Percentiles rank a stretch among this genome's conserved stretches.
phyloP scores from a whole-genome alignment of 345 rosid genomes.

The Trapa incisa region DNA sequence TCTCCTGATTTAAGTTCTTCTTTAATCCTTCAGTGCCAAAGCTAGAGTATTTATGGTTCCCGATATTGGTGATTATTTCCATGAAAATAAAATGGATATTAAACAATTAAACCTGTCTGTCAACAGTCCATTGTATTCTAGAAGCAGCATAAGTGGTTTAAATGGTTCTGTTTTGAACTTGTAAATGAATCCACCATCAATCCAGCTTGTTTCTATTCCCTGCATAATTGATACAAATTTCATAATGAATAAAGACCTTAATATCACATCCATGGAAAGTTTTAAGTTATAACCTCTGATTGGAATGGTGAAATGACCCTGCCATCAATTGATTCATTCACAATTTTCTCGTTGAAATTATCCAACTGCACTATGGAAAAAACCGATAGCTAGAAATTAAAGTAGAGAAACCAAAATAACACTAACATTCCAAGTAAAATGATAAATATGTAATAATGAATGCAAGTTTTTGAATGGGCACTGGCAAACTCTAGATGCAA shows the following conservation, averaged over 20 bases:
- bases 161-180: slow-evolving; percentile 39
- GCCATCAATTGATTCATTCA: slow-evolving; percentile 21
- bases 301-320: slow-evolving; percentile 18
- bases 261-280: slow-evolving; percentile 3
- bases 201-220: slow-evolving; percentile 20
- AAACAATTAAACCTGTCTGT: slow-evolving; percentile 37
- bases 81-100: background rate
- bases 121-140: slow-evolving; percentile 47
- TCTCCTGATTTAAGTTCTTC: slow-evolving; percentile 58
- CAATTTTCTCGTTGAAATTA: slow-evolving; percentile 56
- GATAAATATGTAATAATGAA: background rate
- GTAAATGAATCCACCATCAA: slow-evolving; percentile 16
- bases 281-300: slow-evolving; percentile 14
- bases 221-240: slow-evolving; percentile 20
- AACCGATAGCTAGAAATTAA: background rate
- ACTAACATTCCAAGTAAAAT: background rate
- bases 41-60: background rate
- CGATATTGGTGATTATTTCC: background rate
- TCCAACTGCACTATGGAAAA: slow-evolving; percentile 58
- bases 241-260: background rate
- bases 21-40: slow-evolving; percentile 29
- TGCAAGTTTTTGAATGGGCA: background rate
- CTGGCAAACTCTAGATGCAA: background rate
- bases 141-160: slow-evolving; percentile 33
- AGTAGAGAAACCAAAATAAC: background rate